A percentile compares a stretch with the other conserved stretches of the same genome.
Conservation (phyloP, 2,329 filamentous ascomycete species). For the Didymella keratinophila region DNA sequence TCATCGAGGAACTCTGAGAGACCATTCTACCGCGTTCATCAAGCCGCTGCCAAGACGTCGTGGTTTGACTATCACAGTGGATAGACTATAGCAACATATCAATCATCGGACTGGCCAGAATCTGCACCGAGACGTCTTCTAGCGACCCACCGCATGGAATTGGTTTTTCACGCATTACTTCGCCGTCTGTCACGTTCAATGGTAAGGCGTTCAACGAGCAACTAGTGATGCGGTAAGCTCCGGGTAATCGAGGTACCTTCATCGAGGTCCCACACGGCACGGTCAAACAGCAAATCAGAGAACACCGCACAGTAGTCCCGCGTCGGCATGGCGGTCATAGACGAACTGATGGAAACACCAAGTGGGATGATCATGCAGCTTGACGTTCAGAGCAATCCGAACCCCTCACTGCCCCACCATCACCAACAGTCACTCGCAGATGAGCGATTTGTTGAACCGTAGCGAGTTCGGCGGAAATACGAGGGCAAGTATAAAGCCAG, state of each 20-base stretch:
- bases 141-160: too few relatives aligned
- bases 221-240: background rate
- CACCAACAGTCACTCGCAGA: slow-evolving; percentile 3
- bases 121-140: too few relatives aligned
- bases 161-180: too few relatives aligned
- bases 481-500: slow-evolving; percentile 5
- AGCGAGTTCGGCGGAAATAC: background rate
- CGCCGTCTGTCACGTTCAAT: background rate
- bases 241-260: background rate
- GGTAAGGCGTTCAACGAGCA: background rate
- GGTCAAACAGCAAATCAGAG: background rate
- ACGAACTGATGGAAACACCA: background rate
- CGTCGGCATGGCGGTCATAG: background rate
- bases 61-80: too few relatives aligned
- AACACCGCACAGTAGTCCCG: background rate
- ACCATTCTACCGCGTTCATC: too few relatives aligned
- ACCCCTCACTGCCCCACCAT: slow-evolving; percentile 20
- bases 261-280: background rate
- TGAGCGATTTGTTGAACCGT: slow-evolving; percentile 16
- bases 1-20: slow-evolving; percentile 23
- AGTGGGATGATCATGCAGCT: slow-evolving; percentile 9
- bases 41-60: too few relatives aligned
- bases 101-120: too few relatives aligned
- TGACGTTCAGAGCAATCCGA: background rate
- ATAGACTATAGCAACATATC: too few relatives aligned